These are phyloP conservation scores for Vicia sativa DNA, from an alignment of 306 rosid genomes.

Conservation along the genomic window DNA sequence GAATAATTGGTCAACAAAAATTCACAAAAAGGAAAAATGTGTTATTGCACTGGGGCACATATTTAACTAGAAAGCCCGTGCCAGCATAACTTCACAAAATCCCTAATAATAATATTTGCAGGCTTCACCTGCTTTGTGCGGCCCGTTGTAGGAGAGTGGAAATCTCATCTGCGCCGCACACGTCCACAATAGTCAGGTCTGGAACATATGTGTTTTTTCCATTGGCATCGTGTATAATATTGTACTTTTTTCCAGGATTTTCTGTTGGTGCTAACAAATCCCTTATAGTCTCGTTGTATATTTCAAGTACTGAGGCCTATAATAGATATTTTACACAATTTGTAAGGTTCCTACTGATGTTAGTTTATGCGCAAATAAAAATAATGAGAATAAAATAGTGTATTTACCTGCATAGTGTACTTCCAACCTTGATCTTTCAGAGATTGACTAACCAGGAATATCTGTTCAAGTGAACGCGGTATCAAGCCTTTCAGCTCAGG, in stretches of 20 bases:
- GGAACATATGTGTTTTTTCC: constrained; percentile 87
- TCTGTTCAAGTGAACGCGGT: constrained; percentile 87
- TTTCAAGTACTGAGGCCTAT: constrained; percentile 88
- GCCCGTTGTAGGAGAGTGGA: constrained; percentile 88
- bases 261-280: constrained; percentile 78
- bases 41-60: neutral
- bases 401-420: constrained; percentile 82
- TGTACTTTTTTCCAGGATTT: constrained; percentile 75
- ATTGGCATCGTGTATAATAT: constrained; percentile 80
- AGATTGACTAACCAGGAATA: constrained; percentile 77
- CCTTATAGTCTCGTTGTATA: constrained; percentile 86
- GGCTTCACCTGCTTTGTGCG: constrained; percentile 76
- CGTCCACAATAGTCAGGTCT: constrained; percentile 83
- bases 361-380: constrained; percentile 13
- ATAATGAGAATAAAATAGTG: constrained; percentile 9
- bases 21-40: neutral
- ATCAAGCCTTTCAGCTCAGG: constrained; percentile 81
- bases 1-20: constrained; percentile 11
- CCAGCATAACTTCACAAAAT: constrained; percentile 19
- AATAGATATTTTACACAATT: constrained; percentile 22
- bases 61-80: neutral
- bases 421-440: constrained; percentile 88
- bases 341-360: neutral
- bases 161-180: constrained; percentile 75
- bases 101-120: constrained; percentile 1